These are phyloP conservation scores for Leccinum subatratum DNA, from an alignment of 1,284 basidiomycete species.

Conservation along the genomic window DNA sequence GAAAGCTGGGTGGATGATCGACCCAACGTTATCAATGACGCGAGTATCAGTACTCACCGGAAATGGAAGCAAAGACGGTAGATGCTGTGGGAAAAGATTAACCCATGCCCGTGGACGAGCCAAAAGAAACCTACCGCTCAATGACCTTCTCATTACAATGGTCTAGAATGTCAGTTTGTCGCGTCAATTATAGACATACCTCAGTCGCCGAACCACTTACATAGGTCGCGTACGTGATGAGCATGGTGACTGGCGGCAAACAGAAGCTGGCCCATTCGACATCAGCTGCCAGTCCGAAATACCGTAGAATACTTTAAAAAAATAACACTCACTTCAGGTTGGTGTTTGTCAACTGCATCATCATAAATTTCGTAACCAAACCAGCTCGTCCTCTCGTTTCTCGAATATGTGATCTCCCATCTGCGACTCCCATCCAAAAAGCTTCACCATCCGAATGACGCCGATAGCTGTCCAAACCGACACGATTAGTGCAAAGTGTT, in stretches of 20 bases:
- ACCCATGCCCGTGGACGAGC: not conserved
- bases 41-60: not conserved
- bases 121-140: not conserved
- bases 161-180: not conserved
- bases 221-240: conserved; percentile 1
- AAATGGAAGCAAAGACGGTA: conserved; percentile 3
- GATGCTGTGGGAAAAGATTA: not conserved
- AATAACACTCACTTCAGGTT: not conserved
- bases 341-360: conserved; percentile 1
- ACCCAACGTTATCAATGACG: not conserved
- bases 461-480: not conserved
- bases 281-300: not conserved
- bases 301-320: not conserved
- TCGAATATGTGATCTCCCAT: not conserved
- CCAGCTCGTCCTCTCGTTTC: conserved; percentile 2
- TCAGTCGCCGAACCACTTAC: not conserved
- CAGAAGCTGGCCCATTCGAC: not conserved
- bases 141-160: not conserved
- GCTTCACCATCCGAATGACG: conserved; percentile 3
- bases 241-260: not conserved
- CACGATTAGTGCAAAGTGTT: not conserved
- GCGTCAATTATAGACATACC: no score
- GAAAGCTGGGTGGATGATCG: not conserved
- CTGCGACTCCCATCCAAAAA: conserved; percentile 4
- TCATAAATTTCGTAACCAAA: not conserved